These are phyloP conservation scores for Purpureocillium takamizusanense DNA, from an alignment of 2,329 filamentous ascomycete species.

Conservation along the genomic window DNA sequence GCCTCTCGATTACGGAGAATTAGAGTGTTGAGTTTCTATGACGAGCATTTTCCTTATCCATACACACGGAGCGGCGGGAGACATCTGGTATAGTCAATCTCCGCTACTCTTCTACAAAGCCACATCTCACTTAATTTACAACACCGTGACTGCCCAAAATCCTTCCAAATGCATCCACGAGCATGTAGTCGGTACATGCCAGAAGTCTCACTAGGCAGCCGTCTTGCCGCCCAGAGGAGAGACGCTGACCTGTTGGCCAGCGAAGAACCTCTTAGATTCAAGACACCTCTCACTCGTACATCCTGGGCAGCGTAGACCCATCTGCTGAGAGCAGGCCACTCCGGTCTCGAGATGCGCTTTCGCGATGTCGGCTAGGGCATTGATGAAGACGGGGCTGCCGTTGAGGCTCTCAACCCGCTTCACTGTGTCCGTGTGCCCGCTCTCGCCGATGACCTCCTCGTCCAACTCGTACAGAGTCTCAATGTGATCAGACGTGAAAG, in stretches of 20 bases:
- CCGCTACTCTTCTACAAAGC: no score
- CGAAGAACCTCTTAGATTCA: conserved; percentile 65
- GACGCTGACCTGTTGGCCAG: conserved; percentile 25
- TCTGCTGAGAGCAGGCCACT: conserved; percentile 64
- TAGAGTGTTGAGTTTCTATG: no score
- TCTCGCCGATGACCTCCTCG: conserved; percentile 88
- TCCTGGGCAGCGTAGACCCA: conserved; percentile 85
- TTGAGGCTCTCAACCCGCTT: conserved; percentile 91
- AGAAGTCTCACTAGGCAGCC: not conserved
- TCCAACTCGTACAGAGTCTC: conserved; percentile 94
- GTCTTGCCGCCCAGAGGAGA: conserved; percentile 4
- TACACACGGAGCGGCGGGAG: no score
- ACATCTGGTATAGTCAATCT: no score
- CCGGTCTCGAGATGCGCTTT: conserved; percentile 68
- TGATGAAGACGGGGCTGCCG: conserved; percentile 81
- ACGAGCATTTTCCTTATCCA: no score
- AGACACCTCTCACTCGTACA: conserved; percentile 84
- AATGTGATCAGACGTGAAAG: conserved; percentile 98
- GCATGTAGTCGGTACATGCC: no score
- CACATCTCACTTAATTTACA: no score
- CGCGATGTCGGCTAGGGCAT: conserved; percentile 80
- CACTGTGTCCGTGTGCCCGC: conserved; percentile 65
- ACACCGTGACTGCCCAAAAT: no score
- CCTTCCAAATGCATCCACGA: no score
- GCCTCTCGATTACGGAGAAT: no score